Base-by-base conservation (phyloP, 495 filamentous ascomycete species). In the Penicillium turbatum region DNA sequence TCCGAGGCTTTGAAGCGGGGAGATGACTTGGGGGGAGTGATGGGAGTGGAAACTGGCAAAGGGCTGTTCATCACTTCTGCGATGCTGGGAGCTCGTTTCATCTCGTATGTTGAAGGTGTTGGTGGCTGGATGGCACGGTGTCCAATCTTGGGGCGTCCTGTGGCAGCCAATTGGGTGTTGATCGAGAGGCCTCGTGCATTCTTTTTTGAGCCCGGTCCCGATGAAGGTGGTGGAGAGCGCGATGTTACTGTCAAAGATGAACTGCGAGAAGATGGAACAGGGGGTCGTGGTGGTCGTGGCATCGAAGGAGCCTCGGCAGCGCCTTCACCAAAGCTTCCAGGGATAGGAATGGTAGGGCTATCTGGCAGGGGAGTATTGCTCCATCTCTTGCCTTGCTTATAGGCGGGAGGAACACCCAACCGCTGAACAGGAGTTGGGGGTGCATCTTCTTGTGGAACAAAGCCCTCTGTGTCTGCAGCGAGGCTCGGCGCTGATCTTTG, bases 41-140 rank as follows among this genome's bases (percentile, higher is more conserved):
- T 32, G 1, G 59, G 65, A 21, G 55, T 71, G 15, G 49, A 60
- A 11, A 54, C 53, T 27, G 67, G 70, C 27, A 76, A 31, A 43
- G 72, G 72, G 21, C 65, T 76, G 43, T 72, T 68, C 68, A 77
- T 71, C n/a, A 77, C 60, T 53, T 77, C 72, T 52, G 72, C 72
- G 48, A 77, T 76, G 47, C 68, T 77, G 11, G 68, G 64, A 41
- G 69, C 63, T 15, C 63, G 55, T 6, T 66, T 68, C 42, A 52
- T 56, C 7, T 61, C 56, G n/a, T 38, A 35, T 7, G 45, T 62
- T 16, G 55, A 69, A 2, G 74, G 72, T 0, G 72, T 75, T 12
- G 74, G 74, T 16, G 73, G 72, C 45, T 72, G 72, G 15, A 75
- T 74, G 19, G 69, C 70, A 24, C 65, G 57, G 35, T 76, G 74